Evolutionary conservation across 2,329 filamentous ascomycete genomes (phyloP), one percentile per base, ranked within the genome.

Genomic region (Colletotrichum sansevieriae): DNA sequence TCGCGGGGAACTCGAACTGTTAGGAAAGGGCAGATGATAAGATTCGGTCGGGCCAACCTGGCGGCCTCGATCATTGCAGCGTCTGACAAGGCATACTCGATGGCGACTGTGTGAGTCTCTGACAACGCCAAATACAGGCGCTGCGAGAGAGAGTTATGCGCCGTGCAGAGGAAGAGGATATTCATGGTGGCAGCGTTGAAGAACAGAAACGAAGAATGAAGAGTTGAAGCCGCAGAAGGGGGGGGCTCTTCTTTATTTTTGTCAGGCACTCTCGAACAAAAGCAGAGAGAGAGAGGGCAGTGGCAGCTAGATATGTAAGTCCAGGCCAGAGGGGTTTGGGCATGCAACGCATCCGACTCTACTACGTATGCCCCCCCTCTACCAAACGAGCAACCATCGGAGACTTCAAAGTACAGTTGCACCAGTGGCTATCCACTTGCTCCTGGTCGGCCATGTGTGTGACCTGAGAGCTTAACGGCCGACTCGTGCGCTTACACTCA

Each of bases 71-170:
- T 76, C 77, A 83, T 80, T 11, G 74, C 69, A 18, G 72, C 67
- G 13, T 75, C 71, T 2, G 76, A 77, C 39, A 78, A 70, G 33
- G 76, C 80, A 74, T 79, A 82, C 67, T 82, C 81, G 65, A 82
- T 75, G 4, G 78, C 79, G 65, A 82, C 74, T 25, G 78, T 74
- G 65, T 82, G 80, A 9, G 74, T 73, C 41, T 74, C 71, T 2
- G 77, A 77, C 18, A 82, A 71, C 4, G 74, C 76, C 20, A 82
- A 74, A 63, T 76, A 79, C 9, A 81, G 74, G 22, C 78, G 75
- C 70, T 82, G 81, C 6, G 81, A 82, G 6, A 82, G 74, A 10
- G 80, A 82, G 65, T 82, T 82, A 74, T 82, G 79, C n/a, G 80
- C 80, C 5, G 80, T 82, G 70, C 80, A 82, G n/a, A 82, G 74